Evolutionary conservation across 257 asterid genomes (phyloP).

Genomic region (Capsicum pubescens): DNA sequence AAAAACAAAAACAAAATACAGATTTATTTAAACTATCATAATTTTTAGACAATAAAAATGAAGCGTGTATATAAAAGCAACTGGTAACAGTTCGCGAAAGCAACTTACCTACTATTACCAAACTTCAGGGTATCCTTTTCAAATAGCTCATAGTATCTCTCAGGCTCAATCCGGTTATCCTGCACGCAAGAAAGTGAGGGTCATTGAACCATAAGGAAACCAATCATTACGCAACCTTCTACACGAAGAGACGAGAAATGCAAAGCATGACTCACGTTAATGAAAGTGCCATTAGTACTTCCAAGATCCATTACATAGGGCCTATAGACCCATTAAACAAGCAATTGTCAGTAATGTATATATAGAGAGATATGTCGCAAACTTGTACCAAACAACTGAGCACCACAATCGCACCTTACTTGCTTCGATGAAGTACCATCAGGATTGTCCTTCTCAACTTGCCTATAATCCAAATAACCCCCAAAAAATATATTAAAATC

Average conservation of each 20-base stretch:
- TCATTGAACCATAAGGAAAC: constrained; percentile 17
- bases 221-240: not conserved
- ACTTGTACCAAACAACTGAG: constrained; percentile 30
- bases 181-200: constrained; percentile 43
- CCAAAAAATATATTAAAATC: constrained; percentile 19
- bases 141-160: constrained; percentile 81
- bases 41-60: constrained; percentile 30
- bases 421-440: constrained; percentile 73
- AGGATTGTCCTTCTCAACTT: constrained; percentile 85
- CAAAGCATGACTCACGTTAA: constrained; percentile 66
- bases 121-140: constrained; percentile 92
- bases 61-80: constrained; percentile 5
- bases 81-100: not conserved
- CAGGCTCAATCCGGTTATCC: constrained; percentile 80
- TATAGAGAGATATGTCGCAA: constrained; percentile 23
- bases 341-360: constrained; percentile 29
- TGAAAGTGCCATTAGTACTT: constrained; percentile 91
- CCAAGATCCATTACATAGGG: constrained; percentile 98
- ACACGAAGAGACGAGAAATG: constrained; percentile 30
- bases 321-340: constrained; percentile 46
- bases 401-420: constrained; percentile 59
- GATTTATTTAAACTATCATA: not conserved
- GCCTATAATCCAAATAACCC: constrained; percentile 49
- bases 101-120: constrained; percentile 92
- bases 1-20: not conserved